These are phyloP conservation scores for Podospora australis DNA, from an alignment of 495 filamentous ascomycete genomes.

Conservation along the genomic window DNA sequence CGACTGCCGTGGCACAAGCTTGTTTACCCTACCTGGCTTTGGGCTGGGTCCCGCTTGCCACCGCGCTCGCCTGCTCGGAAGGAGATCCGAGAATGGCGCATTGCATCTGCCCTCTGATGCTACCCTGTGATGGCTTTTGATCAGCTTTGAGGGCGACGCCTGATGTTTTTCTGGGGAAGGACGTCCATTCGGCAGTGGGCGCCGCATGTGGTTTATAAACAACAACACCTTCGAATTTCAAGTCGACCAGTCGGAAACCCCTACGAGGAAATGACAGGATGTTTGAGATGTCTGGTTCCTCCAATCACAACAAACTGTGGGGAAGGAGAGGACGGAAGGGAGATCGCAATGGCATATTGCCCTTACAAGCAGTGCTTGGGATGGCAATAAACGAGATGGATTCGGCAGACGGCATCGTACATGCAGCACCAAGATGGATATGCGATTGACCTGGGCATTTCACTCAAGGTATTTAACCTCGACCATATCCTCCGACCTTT, in stretches of 20 bases:
- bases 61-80: background rate
- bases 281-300: background rate
- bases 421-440: too few relatives aligned
- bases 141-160: background rate
- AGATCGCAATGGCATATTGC: too few relatives aligned
- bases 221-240: too few relatives aligned
- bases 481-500: background rate
- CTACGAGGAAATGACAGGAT: background rate
- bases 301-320: background rate
- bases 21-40: background rate
- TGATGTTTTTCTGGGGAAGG: background rate
- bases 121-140: background rate
- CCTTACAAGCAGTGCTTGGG: background rate
- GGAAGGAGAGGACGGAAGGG: too few relatives aligned
- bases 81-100: slow-evolving; percentile 1
- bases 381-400: too few relatives aligned
- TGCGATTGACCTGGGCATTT: too few relatives aligned
- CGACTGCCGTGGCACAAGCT: background rate
- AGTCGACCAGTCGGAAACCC: too few relatives aligned
- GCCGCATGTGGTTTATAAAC: background rate
- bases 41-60: background rate
- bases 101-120: background rate
- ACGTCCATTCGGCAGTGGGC: background rate
- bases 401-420: too few relatives aligned
- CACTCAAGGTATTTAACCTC: background rate